Conservation (phyloP, 306 rosid genomes). For the Morella rubra region DNA sequence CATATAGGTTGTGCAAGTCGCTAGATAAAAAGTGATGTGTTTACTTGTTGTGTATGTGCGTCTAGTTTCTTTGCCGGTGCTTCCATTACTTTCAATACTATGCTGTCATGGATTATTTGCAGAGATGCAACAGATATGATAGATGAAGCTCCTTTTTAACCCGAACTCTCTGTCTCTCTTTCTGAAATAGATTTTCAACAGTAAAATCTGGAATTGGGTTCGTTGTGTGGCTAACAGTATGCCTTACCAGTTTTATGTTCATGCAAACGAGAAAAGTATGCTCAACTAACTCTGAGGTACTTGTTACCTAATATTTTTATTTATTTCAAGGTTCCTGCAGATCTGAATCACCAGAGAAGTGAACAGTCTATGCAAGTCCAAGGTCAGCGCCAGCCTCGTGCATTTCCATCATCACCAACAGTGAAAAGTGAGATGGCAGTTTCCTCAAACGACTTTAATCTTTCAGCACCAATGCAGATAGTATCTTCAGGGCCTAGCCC, state of each 20-base stretch:
- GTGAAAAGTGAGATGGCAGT: slow-evolving; percentile 59
- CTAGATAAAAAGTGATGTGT: slow-evolving; percentile 12
- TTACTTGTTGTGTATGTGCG: slow-evolving; percentile 21
- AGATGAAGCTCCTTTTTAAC: neutral
- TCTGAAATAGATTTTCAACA: too few species aligned
- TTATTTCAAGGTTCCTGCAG: slow-evolving; percentile 75
- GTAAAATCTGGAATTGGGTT: neutral
- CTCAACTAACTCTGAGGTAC: slow-evolving; percentile 22
- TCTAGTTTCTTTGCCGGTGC: slow-evolving; percentile 21
- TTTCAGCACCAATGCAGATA: slow-evolving; percentile 53
- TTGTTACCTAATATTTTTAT: slow-evolving; percentile 43
- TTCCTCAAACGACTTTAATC: slow-evolving; percentile 57
- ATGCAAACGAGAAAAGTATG: neutral
- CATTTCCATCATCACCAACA: slow-evolving; percentile 48
- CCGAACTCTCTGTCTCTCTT: neutral
- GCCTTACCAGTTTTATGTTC: neutral
- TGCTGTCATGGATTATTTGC: neutral
- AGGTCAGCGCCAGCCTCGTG: slow-evolving; percentile 48
- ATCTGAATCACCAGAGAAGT: slow-evolving; percentile 46
- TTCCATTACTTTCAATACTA: neutral
- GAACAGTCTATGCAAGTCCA: slow-evolving; percentile 59
- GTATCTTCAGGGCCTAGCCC: slow-evolving; percentile 51
- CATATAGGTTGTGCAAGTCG: slow-evolving; percentile 1
- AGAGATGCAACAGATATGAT: neutral
- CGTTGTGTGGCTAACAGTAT: neutral